A percentile compares a stretch with the other conserved stretches of the same genome.
These are phyloP conservation scores for Mycena olivaceomarginata DNA, from an alignment of 768 basidiomycete genomes.

Conservation along the genomic window DNA sequence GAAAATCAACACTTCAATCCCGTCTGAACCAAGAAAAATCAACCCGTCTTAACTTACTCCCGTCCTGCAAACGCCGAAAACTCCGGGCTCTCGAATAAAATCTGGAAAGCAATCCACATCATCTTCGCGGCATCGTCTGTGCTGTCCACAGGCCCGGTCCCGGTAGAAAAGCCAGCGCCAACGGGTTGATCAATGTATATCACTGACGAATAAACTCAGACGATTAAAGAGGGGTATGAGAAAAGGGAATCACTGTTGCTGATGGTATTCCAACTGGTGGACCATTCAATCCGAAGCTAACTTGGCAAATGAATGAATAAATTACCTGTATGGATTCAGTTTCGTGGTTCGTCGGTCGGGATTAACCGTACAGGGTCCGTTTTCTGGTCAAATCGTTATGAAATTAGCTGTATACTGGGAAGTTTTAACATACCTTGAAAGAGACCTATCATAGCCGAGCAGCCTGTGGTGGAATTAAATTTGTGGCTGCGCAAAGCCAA, in stretches of 20 bases:
- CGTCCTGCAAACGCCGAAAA: constrained; percentile 62
- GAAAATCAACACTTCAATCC: not conserved
- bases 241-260: constrained; percentile 69
- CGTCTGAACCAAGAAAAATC: not conserved
- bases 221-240: constrained; percentile 50
- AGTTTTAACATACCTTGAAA: constrained; percentile 46
- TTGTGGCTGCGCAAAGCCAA: no score
- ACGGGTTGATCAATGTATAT: constrained; percentile 72
- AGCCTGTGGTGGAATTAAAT: constrained; percentile 40
- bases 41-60: constrained; percentile 53
- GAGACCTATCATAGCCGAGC: constrained; percentile 58
- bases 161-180: constrained; percentile 67
- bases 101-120: constrained; percentile 68
- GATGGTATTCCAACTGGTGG: constrained; percentile 66
- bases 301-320: not conserved
- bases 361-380: constrained; percentile 67
- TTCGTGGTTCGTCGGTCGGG: constrained; percentile 58
- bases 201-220: constrained; percentile 55
- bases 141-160: constrained; percentile 60
- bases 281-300: not conserved
- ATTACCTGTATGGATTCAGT: constrained; percentile 68
- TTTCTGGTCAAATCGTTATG: constrained; percentile 51
- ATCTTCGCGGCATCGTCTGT: constrained; percentile 62
- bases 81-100: constrained; percentile 62
- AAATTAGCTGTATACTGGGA: not conserved